Conservation (phyloP, 1,139 yeast genomes). For the Pichia terricola region DNA sequence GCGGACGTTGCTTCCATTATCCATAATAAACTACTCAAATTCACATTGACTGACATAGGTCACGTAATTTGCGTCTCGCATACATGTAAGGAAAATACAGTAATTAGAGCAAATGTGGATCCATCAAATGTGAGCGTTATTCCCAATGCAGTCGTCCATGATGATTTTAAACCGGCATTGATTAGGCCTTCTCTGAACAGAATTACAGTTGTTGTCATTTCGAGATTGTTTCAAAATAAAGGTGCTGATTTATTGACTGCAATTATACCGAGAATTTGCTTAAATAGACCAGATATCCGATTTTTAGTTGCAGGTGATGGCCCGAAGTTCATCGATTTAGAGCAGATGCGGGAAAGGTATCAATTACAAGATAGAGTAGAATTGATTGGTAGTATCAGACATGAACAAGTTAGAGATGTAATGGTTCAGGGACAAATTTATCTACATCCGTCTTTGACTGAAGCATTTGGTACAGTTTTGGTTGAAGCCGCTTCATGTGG, state of each 20-base stretch:
- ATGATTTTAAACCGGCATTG: conserved; percentile 61
- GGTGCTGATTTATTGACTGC: conserved; percentile 89
- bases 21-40: conserved; percentile 79
- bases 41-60: conserved; percentile 78
- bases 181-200: conserved; percentile 20
- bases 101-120: conserved; percentile 72
- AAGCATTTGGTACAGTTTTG: conserved; percentile 94
- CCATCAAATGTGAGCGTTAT: conserved; percentile 79
- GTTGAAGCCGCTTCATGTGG: conserved; percentile 99
- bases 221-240: conserved; percentile 88
- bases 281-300: conserved; percentile 50
- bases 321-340: conserved; percentile 86
- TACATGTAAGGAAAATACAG: conserved; percentile 94
- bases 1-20: conserved; percentile 76
- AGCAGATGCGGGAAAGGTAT: conserved; percentile 87
- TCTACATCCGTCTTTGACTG: conserved; percentile 88
- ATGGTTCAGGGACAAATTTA: conserved; percentile 93
- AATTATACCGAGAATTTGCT: conserved; percentile 77
- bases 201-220: conserved; percentile 83
- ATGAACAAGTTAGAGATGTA: conserved; percentile 86
- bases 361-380: conserved; percentile 83
- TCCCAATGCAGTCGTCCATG: conserved; percentile 89
- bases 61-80: conserved; percentile 94
- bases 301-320: conserved; percentile 96
- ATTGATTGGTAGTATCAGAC: conserved; percentile 78